Evolutionary conservation across 306 rosid genomes (phyloP), one percentile per base, ranked within the genome.

Genomic region (Gastrolobium bilobum): DNA sequence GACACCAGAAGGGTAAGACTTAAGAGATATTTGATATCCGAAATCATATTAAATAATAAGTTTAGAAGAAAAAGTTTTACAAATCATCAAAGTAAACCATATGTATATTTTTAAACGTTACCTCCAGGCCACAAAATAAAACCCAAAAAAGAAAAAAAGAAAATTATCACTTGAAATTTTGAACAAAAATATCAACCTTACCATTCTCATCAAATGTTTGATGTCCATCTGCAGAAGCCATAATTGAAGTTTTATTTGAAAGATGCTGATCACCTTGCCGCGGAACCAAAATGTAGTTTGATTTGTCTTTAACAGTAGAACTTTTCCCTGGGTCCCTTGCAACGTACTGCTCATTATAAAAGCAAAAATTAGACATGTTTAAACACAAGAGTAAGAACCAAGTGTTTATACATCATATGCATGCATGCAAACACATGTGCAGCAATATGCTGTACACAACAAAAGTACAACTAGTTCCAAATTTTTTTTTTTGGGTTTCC

Each of bases 321-420:
- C 78, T 77, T 81, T 89, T 91, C n/a, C 72, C 72, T 8, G 87
- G 65, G 83, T 89, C 89, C 82, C 88, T 85, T 51, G 86, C 74
- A 80, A 91, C 94, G 83, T 91, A 88, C 97, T 89, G 94, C 43
- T 14, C 86, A 84, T 64, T 53, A 73, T 37, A 77, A 44, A 88
- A 11, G 76, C 60, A 73, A 69, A 50, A 47, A 44, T 48, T 38
- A 33, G 68, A 56, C 57, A 50, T 56, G 77, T 35, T 71, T 64
- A 59, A 57, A 77, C 29, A 70, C 31, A 33, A 31, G 30, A 13
- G 39, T 46, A 50, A 74, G 43, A 83, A 13, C 70, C 42, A 66
- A 5, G 8, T 37, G 38, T 29, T 26, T 59, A 33, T n/a, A 37
- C 8, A 39, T 58, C 47, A 67, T 63, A 43, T 42, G 53, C 13